Evolutionary conservation across 108 stramenopile species (phyloP).

Genomic region (Conticribra guillardii): DNA sequence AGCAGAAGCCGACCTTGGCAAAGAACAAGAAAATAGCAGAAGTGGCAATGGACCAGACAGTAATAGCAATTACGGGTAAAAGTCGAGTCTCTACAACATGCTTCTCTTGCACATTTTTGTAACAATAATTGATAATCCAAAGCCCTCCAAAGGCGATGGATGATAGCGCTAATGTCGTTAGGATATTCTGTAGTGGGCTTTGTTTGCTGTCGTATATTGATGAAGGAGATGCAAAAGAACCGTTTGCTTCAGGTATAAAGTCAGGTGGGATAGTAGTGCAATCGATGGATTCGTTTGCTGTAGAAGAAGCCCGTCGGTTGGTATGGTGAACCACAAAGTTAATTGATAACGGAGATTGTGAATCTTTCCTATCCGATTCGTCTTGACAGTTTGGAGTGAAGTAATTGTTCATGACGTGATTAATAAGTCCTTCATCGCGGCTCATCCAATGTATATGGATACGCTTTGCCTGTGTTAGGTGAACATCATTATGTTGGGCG

Average conservation of each 20-base stretch:
- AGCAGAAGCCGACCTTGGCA: not conserved
- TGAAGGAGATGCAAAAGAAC: constrained; percentile 9
- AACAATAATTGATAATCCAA: constrained; percentile 18
- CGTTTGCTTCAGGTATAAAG: not conserved
- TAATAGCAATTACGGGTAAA: not conserved
- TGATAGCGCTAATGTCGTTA: constrained; percentile 3
- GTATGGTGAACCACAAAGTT: constrained; percentile 27
- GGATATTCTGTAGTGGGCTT: constrained; percentile 5
- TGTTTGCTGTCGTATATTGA: constrained; percentile 16
- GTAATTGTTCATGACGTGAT: constrained; percentile 22
- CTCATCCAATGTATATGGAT: constrained; percentile 34
- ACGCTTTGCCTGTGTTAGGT: too few species aligned
- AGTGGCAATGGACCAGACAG: not conserved
- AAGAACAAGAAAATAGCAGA: not conserved
- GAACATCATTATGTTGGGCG: not conserved
- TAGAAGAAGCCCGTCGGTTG: not conserved
- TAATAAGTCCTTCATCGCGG: constrained; percentile 38
- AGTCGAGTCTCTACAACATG: constrained; percentile 1
- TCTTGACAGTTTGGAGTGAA: constrained; percentile 9
- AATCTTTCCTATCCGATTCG: not conserved
- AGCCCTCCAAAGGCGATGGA: constrained; percentile 10
- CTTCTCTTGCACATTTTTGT: constrained; percentile 32
- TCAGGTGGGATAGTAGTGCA: not conserved
- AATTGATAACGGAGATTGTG: constrained; percentile 6
- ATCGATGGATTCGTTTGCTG: not conserved